A percentile compares a stretch with the other conserved stretches of the same genome.
Evolutionary conservation across 2,329 filamentous ascomycete genomes (phyloP).

Genomic region (Lasiodiplodia theobromae): DNA sequence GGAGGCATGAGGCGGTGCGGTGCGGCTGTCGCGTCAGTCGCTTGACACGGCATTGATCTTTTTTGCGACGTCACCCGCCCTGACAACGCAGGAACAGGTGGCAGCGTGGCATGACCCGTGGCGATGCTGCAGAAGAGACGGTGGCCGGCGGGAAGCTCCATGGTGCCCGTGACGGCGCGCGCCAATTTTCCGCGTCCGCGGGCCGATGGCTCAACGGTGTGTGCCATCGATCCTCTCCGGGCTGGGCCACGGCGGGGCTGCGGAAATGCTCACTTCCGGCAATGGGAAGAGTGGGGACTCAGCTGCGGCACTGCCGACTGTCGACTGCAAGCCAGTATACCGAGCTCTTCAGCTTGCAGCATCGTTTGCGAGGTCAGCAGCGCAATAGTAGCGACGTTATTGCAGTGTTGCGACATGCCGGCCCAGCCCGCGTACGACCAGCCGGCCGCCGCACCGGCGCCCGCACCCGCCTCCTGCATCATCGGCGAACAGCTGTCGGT

Average conservation of each 20-base stretch:
- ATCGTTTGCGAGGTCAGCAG: neutral
- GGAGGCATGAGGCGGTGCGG: constrained; percentile 15
- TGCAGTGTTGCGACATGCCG: constrained; percentile 4
- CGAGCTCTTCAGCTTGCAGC: too few relatives aligned
- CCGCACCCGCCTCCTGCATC: constrained; percentile 14
- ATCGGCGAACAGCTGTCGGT: constrained; percentile 25
- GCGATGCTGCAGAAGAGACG: neutral
- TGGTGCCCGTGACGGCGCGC: neutral
- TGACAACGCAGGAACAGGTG: neutral
- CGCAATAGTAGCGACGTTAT: neutral
- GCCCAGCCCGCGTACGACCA: constrained; percentile 1
- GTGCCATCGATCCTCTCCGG: too few relatives aligned
- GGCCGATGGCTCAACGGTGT: neutral
- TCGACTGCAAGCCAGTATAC: neutral
- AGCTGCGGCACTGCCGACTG: neutral
- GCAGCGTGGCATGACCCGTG: neutral
- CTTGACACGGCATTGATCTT: constrained; percentile 2
- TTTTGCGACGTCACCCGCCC: neutral
- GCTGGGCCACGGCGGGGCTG: too few relatives aligned
- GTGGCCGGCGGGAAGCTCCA: neutral
- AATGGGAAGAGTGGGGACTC: neutral
- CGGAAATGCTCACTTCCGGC: neutral
- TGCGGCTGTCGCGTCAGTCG: constrained; percentile 14
- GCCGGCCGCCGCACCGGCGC: neutral
- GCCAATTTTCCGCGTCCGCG: neutral